phyloP scores from a whole-genome alignment of 1,139 yeast species.

The Magnusiomyces ingens region DNA sequence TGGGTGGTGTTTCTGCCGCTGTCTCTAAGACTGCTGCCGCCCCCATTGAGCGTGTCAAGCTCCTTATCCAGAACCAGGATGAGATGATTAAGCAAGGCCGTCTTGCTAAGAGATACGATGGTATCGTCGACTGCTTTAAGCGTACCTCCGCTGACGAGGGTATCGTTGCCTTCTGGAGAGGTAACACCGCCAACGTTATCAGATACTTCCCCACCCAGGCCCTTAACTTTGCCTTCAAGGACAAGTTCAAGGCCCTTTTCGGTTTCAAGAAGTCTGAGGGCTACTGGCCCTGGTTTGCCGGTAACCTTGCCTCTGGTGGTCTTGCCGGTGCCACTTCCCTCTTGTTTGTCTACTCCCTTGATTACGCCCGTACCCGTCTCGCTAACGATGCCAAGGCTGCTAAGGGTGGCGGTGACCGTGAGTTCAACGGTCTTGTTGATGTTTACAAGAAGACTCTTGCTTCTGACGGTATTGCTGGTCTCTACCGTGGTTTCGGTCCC shows the following conservation, averaged over 20 bases:
- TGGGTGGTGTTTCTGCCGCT: slow-evolving; percentile 86
- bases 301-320: slow-evolving; percentile 83
- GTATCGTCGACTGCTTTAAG: slow-evolving; percentile 65
- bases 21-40: slow-evolving; percentile 82
- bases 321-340: slow-evolving; percentile 75
- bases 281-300: slow-evolving; percentile 67
- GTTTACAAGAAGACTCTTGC: slow-evolving; percentile 73
- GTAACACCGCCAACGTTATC: slow-evolving; percentile 78
- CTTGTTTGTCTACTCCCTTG: slow-evolving; percentile 71
- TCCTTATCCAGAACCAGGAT: slow-evolving; percentile 76
- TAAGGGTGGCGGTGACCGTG: slow-evolving; percentile 57
- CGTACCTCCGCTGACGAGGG: slow-evolving; percentile 73
- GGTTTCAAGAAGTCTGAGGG: slow-evolving; percentile 64
- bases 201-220: slow-evolving; percentile 87
- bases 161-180: slow-evolving; percentile 70
- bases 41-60: slow-evolving; percentile 78
- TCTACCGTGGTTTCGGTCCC: slow-evolving; percentile 81
- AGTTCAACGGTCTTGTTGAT: slow-evolving; percentile 71
- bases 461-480: slow-evolving; percentile 73
- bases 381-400: slow-evolving; percentile 76
- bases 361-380: slow-evolving; percentile 78
- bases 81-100: slow-evolving; percentile 82
- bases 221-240: slow-evolving; percentile 79
- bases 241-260: slow-evolving; percentile 69
- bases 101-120: slow-evolving; percentile 56